phyloP scores from a whole-genome alignment of 129 eudicot species.

The Escallonia herrerae region DNA sequence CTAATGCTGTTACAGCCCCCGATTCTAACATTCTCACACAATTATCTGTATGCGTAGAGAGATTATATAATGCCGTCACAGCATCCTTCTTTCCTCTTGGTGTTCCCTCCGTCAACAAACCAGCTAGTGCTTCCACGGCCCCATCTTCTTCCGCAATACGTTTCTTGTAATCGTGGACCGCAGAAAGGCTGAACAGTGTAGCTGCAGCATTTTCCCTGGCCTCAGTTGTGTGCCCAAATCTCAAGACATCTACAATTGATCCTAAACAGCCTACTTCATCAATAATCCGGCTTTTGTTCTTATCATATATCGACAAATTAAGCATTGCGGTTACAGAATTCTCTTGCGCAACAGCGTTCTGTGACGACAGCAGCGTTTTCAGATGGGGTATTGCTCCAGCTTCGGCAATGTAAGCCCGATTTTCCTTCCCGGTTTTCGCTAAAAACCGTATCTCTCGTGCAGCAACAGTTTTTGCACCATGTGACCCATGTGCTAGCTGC shows the following conservation, averaged over 20 bases:
- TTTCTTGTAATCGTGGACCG: slow-evolving; percentile 62
- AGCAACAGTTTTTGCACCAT: slow-evolving; percentile 47
- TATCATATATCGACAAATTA: slow-evolving; percentile 66
- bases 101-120: slow-evolving; percentile 43
- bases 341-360: slow-evolving; percentile 51
- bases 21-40: slow-evolving; percentile 41
- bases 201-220: slow-evolving; percentile 88
- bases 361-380: slow-evolving; percentile 36
- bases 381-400: slow-evolving; percentile 68
- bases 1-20: slow-evolving; percentile 57
- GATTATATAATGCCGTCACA: slow-evolving; percentile 56
- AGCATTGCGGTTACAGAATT: slow-evolving; percentile 74
- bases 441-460: slow-evolving; percentile 67
- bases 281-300: slow-evolving; percentile 59
- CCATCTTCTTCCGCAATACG: slow-evolving; percentile 45
- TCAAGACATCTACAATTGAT: slow-evolving; percentile 50
- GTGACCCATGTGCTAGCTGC: slow-evolving; percentile 50
- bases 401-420: slow-evolving; percentile 70
- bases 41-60: slow-evolving; percentile 54
- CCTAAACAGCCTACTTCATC: slow-evolving; percentile 57
- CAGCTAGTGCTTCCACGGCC: slow-evolving; percentile 45
- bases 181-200: slow-evolving; percentile 69
- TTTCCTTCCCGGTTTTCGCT: slow-evolving; percentile 61
- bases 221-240: slow-evolving; percentile 51
- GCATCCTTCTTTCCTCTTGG: slow-evolving; percentile 61